phyloP scores from a whole-genome alignment of 1,284 basidiomycete species.

The Takashimella koratensis region DNA sequence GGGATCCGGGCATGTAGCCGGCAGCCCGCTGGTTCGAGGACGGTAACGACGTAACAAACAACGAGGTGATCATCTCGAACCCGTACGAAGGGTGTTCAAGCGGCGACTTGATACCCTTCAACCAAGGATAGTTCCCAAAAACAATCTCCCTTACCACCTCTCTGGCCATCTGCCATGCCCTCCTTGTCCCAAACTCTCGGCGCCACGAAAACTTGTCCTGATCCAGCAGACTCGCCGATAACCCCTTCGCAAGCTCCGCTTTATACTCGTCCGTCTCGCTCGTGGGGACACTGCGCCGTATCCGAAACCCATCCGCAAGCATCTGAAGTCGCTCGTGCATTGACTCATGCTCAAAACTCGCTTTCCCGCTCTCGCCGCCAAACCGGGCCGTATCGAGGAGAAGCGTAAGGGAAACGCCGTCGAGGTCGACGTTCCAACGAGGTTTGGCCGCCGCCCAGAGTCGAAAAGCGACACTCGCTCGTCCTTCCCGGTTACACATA shows the following conservation, averaged over 20 bases:
- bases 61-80: conserved; percentile 15
- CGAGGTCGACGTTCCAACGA: conserved; percentile 35
- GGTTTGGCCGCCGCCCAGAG: conserved; percentile 31
- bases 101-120: conserved; percentile 27
- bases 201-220: conserved; percentile 15
- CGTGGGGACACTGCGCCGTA: not conserved
- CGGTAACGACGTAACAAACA: conserved; percentile 10
- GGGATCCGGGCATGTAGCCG: not conserved
- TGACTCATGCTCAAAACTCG: conserved; percentile 9
- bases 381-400: conserved; percentile 31
- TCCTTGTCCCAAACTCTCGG: conserved; percentile 11
- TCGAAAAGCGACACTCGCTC: conserved; percentile 30
- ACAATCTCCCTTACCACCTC: conserved; percentile 31
- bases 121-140: conserved; percentile 36
- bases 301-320: conserved; percentile 21
- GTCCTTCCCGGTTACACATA: conserved; percentile 13
- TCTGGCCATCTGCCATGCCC: conserved; percentile 32
- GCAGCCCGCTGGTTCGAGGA: not conserved
- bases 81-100: conserved; percentile 18
- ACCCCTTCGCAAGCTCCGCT: conserved; percentile 14
- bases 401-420: conserved; percentile 28
- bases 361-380: conserved; percentile 4
- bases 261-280: conserved; percentile 12
- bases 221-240: conserved; percentile 17
- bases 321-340: conserved; percentile 21